Evolutionary conservation across 192 early-diverging fungal genomes (phyloP), one percentile per base, ranked within the genome.

Genomic region (Backusella tuberculispora): DNA sequence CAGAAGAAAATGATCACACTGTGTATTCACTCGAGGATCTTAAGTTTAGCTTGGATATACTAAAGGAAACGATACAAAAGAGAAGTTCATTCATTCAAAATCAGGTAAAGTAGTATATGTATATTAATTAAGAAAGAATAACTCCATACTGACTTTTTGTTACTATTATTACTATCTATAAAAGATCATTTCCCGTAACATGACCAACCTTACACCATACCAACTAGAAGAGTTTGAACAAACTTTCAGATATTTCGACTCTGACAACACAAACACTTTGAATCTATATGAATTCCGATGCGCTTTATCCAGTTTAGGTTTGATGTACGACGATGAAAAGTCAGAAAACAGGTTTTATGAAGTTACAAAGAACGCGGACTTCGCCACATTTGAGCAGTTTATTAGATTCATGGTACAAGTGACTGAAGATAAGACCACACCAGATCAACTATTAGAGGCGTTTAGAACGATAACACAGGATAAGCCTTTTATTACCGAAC

Each of bases 231-330:
- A 97, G 81, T 97, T 95, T 73, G 93, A 95, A 76, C 82, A 90
- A 71, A 94, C 95, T 0, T 98, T 98, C 88, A 86, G 92, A 40
- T 88, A 93, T 83, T 97, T 97, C 91, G 96, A 97, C 82, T 94
- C 87, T 63, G 95, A 97, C 81, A 82, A 87, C 63, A 86, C 87
- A 72, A 98, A 98, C 74, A 90, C 90, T 24, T 83, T 98, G 15
- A 85, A 83, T 43, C 81, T 84, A 14, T 81, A 84, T 47, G 96
- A 98, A 82, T 97, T 98, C 86, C 94, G 90, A 60, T 91, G 95
- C 8, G 93, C 94, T 5, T 80, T 98, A 69, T 92, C 92, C 66
- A 92, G 91, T 74, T 81, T 95, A 73, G 93, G 92, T 10, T 85
- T 93, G 37, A 83, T 88, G 66, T 86, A 86, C 46, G 83, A 94